Percentiles rank a stretch among this genome's conserved stretches.
These are phyloP conservation scores for Pyrenochaeta sp. DNA, from an alignment of 2,329 filamentous ascomycete genomes.

Conservation along the genomic window DNA sequence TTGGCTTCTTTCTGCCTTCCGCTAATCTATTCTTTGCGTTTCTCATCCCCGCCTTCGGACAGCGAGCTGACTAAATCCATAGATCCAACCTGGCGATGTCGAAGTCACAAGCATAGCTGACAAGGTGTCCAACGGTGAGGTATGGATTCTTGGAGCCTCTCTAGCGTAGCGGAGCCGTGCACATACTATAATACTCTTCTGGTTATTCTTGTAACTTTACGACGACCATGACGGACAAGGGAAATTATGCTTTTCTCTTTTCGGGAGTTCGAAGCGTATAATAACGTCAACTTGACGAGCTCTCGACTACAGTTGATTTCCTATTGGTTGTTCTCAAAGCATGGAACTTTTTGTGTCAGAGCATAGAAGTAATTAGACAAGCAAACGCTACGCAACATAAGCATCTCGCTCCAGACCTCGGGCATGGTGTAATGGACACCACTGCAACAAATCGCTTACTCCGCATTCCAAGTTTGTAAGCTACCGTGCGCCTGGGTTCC, in stretches of 20 bases:
- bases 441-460: not conserved
- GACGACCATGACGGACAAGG: not conserved
- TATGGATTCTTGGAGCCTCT: slow-evolving; percentile 77
- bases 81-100: slow-evolving; percentile 82
- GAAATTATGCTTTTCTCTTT: not conserved
- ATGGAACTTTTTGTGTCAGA: not conserved
- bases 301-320: not conserved
- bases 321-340: not conserved
- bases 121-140: slow-evolving; percentile 84
- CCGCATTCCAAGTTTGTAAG: slow-evolving; percentile 9
- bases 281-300: not conserved
- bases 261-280: not conserved
- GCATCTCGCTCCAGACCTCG: slow-evolving; percentile 4
- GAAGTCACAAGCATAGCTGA: slow-evolving; percentile 78
- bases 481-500: slow-evolving; percentile 10
- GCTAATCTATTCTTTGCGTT: not conserved
- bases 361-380: not conserved
- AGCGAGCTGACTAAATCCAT: slow-evolving; percentile 16
- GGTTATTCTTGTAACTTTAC: not conserved
- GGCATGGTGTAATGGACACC: slow-evolving; percentile 1
- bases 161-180: slow-evolving; percentile 49
- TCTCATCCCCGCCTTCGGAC: not conserved
- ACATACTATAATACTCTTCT: not conserved
- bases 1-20: not conserved
- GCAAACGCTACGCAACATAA: not conserved